A percentile compares a stretch with the other conserved stretches of the same genome.
phyloP scores from a whole-genome alignment of 306 rosid genomes.

The Acacia confusa region DNA sequence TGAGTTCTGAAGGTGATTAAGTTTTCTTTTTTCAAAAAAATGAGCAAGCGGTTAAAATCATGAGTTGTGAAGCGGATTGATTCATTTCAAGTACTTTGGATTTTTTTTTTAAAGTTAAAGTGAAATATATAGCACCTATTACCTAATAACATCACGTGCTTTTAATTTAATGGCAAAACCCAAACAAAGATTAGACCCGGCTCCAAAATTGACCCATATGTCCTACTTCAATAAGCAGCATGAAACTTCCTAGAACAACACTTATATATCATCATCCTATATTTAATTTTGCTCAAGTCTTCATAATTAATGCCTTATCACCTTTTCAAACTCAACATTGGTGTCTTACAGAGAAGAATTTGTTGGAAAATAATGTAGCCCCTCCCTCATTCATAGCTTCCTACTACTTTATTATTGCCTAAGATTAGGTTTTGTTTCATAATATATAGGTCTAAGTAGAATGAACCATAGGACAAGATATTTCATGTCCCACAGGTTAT shows the following conservation, averaged over 20 bases:
- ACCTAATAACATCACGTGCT: background rate
- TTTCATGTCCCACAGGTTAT: background rate
- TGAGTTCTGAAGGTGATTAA: too few species aligned
- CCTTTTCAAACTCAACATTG: background rate
- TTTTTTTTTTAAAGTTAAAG: background rate
- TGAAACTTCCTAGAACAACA: constrained; percentile 14
- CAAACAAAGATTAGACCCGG: background rate
- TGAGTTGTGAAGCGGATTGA: too few species aligned
- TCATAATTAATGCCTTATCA: background rate
- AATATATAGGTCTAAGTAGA: background rate
- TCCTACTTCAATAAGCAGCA: background rate
- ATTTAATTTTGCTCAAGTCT: background rate
- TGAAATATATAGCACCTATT: background rate
- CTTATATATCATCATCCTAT: background rate
- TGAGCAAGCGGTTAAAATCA: too few species aligned
- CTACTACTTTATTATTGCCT: background rate
- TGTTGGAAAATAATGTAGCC: background rate
- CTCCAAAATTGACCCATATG: background rate
- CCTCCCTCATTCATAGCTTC: background rate
- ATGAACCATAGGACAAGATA: background rate
- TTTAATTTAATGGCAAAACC: background rate
- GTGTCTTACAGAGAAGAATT: background rate
- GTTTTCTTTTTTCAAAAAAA: too few species aligned
- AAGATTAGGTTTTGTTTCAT: background rate
- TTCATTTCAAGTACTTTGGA: too few species aligned